Evolutionary conservation across 2,329 filamentous ascomycete genomes (phyloP).

Genomic region (Clonostachys byssicola): DNA sequence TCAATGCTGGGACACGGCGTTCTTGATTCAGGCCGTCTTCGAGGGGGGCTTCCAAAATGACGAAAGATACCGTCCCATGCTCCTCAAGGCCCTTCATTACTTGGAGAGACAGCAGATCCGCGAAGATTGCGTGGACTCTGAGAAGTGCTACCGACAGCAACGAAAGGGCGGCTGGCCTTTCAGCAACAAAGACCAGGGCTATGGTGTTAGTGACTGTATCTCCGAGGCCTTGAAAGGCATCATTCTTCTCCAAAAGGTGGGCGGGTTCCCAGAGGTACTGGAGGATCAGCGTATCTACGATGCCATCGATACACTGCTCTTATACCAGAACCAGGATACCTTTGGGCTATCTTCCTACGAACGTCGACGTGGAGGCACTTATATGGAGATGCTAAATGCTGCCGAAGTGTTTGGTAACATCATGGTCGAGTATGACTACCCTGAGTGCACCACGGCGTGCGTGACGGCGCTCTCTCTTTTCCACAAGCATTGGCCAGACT

Average conservation of each 20-base stretch:
- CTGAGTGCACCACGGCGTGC: conserved; percentile 93
- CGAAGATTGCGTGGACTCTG: conserved; percentile 74
- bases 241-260: conserved; percentile 75
- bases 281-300: conserved; percentile 78
- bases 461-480: conserved; percentile 86
- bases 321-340: conserved; percentile 76
- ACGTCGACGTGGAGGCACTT: conserved; percentile 69
- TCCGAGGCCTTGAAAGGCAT: conserved; percentile 86
- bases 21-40: conserved; percentile 77
- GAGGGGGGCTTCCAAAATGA: conserved; percentile 77
- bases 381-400: conserved; percentile 83
- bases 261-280: conserved; percentile 70
- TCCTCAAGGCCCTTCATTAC: conserved; percentile 77
- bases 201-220: conserved; percentile 92
- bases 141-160: conserved; percentile 80
- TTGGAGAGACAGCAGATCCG: conserved; percentile 89
- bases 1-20: conserved; percentile 94
- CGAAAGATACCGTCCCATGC: conserved; percentile 75
- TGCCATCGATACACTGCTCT: conserved; percentile 83
- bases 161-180: conserved; percentile 96
- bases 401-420: conserved; percentile 95
- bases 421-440: conserved; percentile 98
- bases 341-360: conserved; percentile 93
- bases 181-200: conserved; percentile 87
- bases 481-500: conserved; percentile 73